Evolutionary conservation across 495 filamentous ascomycete species (phyloP), one percentile per base, ranked within the genome.

Genomic region (Lasiosphaeriaceae sp.): DNA sequence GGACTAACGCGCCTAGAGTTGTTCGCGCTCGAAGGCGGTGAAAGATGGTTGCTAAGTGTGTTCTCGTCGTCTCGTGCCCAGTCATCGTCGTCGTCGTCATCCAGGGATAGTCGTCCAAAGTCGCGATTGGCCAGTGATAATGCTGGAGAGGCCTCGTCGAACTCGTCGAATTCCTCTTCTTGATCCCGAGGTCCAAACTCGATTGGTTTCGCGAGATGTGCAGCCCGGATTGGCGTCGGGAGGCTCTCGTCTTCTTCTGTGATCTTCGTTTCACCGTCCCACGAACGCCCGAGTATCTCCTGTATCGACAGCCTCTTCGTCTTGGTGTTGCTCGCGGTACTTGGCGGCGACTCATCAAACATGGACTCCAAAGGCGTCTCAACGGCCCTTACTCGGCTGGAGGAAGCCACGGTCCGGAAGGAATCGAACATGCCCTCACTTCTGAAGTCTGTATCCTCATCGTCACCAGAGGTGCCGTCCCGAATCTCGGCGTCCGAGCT

Each of bases 341-440:
- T 71, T 11, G 86, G 80, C 26, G 82, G 84, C 16, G 85, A 85
- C 52, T 90, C 85, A 70, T 96, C 85, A 73, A 97, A 97, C 74
- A 97, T 90, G 2, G 84, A 87, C 55, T 97, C 91, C 24, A 96
- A 80, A 3, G 86, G 86, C 47, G 78, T 72, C 55, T 82, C 78
- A 21, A 76, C 72, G n/a, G 74, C 73, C 52, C 74, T 69, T 56
- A 76, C 63, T 22, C 80, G 75, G 35, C 53, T 64, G 46, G 74
- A 83, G 7, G 92, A 95, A 22, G 85, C 83, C 49, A 86, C 82
- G 9, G 93, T 96, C 55, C 91, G 86, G 58, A 94, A 76, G 16
- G 92, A 97, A 69, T 97, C 94, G 73, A 90, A 97, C 47, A 92
- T 83, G 6, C 89, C 93, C 61, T 97, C 94, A 62, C 89, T 96